These are phyloP conservation scores for Nakazawaea wickerhamii DNA, from an alignment of 805 yeast genomes.

Conservation along the genomic window DNA sequence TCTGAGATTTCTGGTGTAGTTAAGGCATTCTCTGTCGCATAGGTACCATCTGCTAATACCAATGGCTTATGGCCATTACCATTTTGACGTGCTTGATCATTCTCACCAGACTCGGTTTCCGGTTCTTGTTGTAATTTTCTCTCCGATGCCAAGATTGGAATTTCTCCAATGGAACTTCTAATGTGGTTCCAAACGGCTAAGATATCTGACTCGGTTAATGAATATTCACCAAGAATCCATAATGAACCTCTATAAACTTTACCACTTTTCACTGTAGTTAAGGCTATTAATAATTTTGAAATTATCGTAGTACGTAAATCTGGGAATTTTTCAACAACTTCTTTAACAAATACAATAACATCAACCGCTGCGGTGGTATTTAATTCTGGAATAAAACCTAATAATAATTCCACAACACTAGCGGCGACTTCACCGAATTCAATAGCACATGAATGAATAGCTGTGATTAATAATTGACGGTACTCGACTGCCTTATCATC, in stretches of 20 bases:
- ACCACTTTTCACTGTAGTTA: slow-evolving; percentile 72
- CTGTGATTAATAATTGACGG: slow-evolving; percentile 79
- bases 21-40: slow-evolving; percentile 88
- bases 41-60: slow-evolving; percentile 97
- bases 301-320: slow-evolving; percentile 64
- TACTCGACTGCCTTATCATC: slow-evolving; percentile 84
- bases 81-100: slow-evolving; percentile 25
- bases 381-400: slow-evolving; percentile 82
- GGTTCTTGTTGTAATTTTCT: slow-evolving; percentile 35
- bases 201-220: slow-evolving; percentile 63
- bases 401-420: slow-evolving; percentile 78
- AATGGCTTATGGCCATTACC: slow-evolving; percentile 53
- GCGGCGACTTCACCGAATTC: slow-evolving; percentile 88
- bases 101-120: slow-evolving; percentile 29
- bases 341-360: slow-evolving; percentile 86
- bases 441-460: slow-evolving; percentile 86
- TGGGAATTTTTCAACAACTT: slow-evolving; percentile 90
- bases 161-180: slow-evolving; percentile 79
- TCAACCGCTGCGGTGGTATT: slow-evolving; percentile 83
- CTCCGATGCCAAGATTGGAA: slow-evolving; percentile 82
- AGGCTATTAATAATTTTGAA: slow-evolving; percentile 51
- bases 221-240: slow-evolving; percentile 95
- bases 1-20: slow-evolving; percentile 35
- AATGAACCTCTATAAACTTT: slow-evolving; percentile 90
- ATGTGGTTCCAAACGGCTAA: slow-evolving; percentile 84